These are phyloP conservation scores for Aphanomyces stellatus DNA, from an alignment of 352 stramenopile genomes.

Conservation along the genomic window DNA sequence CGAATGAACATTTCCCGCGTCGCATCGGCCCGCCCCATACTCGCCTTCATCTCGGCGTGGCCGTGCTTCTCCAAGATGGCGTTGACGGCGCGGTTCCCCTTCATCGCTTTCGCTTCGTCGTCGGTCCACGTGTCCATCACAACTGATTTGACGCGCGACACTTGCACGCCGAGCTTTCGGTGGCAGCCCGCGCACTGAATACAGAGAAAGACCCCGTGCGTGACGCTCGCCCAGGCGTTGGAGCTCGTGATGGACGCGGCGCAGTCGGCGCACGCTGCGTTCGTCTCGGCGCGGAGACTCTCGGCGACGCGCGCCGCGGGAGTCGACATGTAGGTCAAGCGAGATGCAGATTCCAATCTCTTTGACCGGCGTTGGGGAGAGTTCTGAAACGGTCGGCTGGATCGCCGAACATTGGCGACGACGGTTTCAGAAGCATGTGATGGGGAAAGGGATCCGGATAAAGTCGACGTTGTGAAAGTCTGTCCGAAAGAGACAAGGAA, in stretches of 20 bases:
- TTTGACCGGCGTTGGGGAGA: no score
- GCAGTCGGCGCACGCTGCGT: slow-evolving; percentile 69
- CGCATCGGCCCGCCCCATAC: slow-evolving; percentile 33
- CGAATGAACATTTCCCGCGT: slow-evolving; percentile 45
- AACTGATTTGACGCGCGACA: slow-evolving; percentile 82
- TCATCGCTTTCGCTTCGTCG: slow-evolving; percentile 60
- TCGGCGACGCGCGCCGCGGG: not conserved
- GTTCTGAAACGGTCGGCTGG: no score
- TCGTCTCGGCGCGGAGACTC: slow-evolving; percentile 40
- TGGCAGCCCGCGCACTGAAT: slow-evolving; percentile 94
- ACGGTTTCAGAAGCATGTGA: no score
- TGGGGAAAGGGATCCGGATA: no score
- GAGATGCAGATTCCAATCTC: no score
- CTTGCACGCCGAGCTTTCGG: slow-evolving; percentile 91
- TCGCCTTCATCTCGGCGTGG: slow-evolving; percentile 41
- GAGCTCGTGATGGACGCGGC: slow-evolving; percentile 31
- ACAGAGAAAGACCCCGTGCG: slow-evolving; percentile 91
- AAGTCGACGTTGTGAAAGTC: no score
- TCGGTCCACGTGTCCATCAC: slow-evolving; percentile 70
- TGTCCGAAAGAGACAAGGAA: no score
- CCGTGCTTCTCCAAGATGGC: slow-evolving; percentile 49
- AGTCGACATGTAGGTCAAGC: no score
- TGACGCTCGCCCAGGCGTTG: slow-evolving; percentile 90
- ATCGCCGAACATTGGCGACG: no score
- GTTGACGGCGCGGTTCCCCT: slow-evolving; percentile 58